Conservation (phyloP, 2,329 filamentous ascomycete genomes). For the Coniochaeta prunicola region DNA sequence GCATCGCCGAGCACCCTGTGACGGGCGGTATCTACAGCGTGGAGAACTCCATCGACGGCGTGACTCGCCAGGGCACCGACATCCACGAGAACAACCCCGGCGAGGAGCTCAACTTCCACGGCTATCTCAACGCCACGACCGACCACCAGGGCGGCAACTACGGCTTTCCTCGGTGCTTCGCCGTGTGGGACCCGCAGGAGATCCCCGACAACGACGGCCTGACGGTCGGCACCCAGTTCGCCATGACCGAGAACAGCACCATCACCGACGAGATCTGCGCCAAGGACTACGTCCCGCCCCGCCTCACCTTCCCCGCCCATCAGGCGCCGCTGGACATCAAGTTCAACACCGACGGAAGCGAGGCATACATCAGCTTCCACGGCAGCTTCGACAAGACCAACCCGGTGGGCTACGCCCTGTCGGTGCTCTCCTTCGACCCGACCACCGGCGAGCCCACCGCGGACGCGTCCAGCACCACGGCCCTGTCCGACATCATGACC, state of each 20-base stretch:
- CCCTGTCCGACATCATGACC: slow-evolving; percentile 44
- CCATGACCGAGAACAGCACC: slow-evolving; percentile 21
- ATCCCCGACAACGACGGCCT: slow-evolving; percentile 34
- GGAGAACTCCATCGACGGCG: slow-evolving; percentile 64
- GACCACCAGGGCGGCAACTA: slow-evolving; percentile 35
- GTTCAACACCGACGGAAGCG: slow-evolving; percentile 51
- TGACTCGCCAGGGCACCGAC: slow-evolving; percentile 49
- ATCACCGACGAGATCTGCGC: slow-evolving; percentile 38
- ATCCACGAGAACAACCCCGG: slow-evolving; percentile 63
- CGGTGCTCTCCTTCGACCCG: slow-evolving; percentile 28
- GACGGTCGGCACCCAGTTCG: slow-evolving; percentile 41
- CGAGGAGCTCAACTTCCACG: slow-evolving; percentile 69
- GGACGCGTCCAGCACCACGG: slow-evolving; percentile 32
- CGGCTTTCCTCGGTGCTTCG: slow-evolving; percentile 62
- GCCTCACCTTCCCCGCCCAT: slow-evolving; percentile 54
- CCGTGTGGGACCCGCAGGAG: slow-evolving; percentile 50
- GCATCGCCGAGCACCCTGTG: slow-evolving; percentile 54
- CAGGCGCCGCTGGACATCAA: slow-evolving; percentile 64
- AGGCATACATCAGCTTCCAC: slow-evolving; percentile 61
- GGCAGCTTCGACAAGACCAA: slow-evolving; percentile 48
- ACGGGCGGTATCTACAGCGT: slow-evolving; percentile 50
- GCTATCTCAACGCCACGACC: slow-evolving; percentile 38
- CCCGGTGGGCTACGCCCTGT: slow-evolving; percentile 39
- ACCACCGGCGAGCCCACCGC: slow-evolving; percentile 31
- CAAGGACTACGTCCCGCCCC: slow-evolving; percentile 35